Conservation (phyloP, 495 filamentous ascomycete species). For the Sordaria brevicollis region DNA sequence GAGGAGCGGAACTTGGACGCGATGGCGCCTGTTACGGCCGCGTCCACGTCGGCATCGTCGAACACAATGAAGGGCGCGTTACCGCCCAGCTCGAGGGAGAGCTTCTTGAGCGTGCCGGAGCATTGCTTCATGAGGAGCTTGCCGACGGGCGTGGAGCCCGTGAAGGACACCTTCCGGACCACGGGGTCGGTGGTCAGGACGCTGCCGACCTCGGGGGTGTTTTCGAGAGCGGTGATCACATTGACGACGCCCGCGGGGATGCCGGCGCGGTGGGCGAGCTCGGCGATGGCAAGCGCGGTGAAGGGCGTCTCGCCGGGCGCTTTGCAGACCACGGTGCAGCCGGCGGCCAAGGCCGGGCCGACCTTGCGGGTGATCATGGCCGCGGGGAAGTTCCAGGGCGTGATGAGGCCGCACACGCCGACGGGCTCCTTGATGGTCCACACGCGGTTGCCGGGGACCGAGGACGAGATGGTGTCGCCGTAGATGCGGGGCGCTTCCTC, state of each 20-base stretch:
- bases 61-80: conserved; percentile 94
- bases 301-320: conserved; percentile 80
- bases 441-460: conserved; percentile 60
- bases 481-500: conserved; percentile 66
- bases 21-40: conserved; percentile 65
- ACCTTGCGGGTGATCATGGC: conserved; percentile 91
- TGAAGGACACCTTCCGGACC: conserved; percentile 82
- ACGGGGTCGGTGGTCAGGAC: conserved; percentile 58
- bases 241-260: conserved; percentile 81
- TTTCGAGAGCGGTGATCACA: conserved; percentile 59
- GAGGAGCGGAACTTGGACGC: conserved; percentile 76
- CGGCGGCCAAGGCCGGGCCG: conserved; percentile 63
- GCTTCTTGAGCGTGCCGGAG: conserved; percentile 71
- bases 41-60: conserved; percentile 75
- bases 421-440: conserved; percentile 78
- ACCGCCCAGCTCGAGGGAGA: conserved; percentile 79
- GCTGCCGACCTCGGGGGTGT: conserved; percentile 65
- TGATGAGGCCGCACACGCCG: conserved; percentile 90
- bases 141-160: conserved; percentile 77
- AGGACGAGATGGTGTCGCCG: conserved; percentile 67
- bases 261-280: conserved; percentile 72
- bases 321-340: conserved; percentile 79
- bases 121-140: conserved; percentile 81
- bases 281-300: conserved; percentile 70
- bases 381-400: conserved; percentile 92